A percentile compares a stretch with the other conserved stretches of the same genome.
phyloP scores from a whole-genome alignment of 2,329 filamentous ascomycete species.

The Lasiodiplodia sp. region DNA sequence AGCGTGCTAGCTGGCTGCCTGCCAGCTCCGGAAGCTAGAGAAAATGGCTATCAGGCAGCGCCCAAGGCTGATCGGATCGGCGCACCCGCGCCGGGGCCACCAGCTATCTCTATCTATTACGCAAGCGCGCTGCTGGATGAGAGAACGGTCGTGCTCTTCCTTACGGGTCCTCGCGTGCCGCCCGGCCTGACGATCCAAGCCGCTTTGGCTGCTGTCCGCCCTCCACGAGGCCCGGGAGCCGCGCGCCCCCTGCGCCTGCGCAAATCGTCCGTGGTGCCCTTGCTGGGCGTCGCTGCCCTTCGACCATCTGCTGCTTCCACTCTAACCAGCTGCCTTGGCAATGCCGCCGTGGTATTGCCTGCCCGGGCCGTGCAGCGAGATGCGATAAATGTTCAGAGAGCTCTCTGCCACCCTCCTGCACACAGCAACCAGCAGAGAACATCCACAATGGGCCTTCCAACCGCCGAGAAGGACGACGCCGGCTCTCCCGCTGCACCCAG shows the following conservation, averaged over 20 bases:
- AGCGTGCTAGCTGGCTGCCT: neutral
- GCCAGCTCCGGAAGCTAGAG: neutral
- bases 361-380: conserved; percentile 22
- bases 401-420: conserved; percentile 16
- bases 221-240: conserved; percentile 9
- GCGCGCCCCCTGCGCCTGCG: conserved; percentile 1
- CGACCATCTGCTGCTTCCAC: neutral
- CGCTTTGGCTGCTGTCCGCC: neutral
- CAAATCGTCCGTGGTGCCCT: neutral
- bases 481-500: neutral
- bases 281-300: conserved; percentile 15
- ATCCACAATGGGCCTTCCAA: conserved; percentile 22
- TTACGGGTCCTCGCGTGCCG: conserved; percentile 6
- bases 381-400: conserved; percentile 20
- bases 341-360: conserved; percentile 21
- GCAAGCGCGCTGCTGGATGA: neutral
- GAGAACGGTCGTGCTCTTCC: neutral
- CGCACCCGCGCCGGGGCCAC: neutral
- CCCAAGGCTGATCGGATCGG: neutral
- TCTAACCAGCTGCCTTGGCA: conserved; percentile 8
- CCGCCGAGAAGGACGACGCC: conserved; percentile 12
- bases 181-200: conserved; percentile 21
- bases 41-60: conserved; percentile 19
- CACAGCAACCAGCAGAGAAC: conserved; percentile 6
- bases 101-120: neutral